Conservation (phyloP, 805 yeast genomes). For the Candida parachauliodes region DNA sequence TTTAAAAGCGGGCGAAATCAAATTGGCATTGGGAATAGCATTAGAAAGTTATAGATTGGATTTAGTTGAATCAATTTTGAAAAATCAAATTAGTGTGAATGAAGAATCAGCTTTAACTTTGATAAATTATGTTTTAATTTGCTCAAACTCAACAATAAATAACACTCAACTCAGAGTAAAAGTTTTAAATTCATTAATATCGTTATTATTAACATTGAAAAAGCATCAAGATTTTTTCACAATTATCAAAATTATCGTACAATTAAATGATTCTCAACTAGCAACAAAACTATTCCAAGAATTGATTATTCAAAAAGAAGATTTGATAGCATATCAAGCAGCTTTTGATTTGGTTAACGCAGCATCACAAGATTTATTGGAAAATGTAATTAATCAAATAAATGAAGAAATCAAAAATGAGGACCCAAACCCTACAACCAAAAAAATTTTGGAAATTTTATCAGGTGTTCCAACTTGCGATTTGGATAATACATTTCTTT, state of each 20-base stretch:
- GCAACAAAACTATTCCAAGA: slow-evolving; percentile 68
- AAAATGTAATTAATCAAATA: slow-evolving; percentile 45
- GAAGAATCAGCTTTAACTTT: slow-evolving; percentile 55
- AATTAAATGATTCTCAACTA: slow-evolving; percentile 70
- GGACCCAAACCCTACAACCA: slow-evolving; percentile 14
- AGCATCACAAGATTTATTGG: slow-evolving; percentile 85
- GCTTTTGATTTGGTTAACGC: slow-evolving; percentile 92
- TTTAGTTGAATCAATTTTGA: slow-evolving; percentile 60
- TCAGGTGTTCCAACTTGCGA: slow-evolving; percentile 95
- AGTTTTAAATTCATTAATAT: slow-evolving; percentile 61
- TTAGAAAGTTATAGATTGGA: slow-evolving; percentile 86
- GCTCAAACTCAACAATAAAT: slow-evolving; percentile 64
- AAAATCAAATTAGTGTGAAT: slow-evolving; percentile 29
- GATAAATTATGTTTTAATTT: slow-evolving; percentile 71
- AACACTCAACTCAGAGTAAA: slow-evolving; percentile 63
- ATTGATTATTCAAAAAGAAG: slow-evolving; percentile 48
- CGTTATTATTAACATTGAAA: slow-evolving; percentile 51
- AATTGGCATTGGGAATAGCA: slow-evolving; percentile 85
- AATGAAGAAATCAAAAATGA: slow-evolving; percentile 23
- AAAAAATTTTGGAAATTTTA: slow-evolving; percentile 63
- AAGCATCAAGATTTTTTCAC: slow-evolving; percentile 74
- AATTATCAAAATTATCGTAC: slow-evolving; percentile 81
- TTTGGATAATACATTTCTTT: slow-evolving; percentile 80
- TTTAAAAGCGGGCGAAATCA: slow-evolving; percentile 63
- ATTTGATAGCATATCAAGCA: slow-evolving; percentile 77